phyloP scores from a whole-genome alignment of 2,329 filamentous ascomycete species.

The Neofusicoccum parvum region DNA sequence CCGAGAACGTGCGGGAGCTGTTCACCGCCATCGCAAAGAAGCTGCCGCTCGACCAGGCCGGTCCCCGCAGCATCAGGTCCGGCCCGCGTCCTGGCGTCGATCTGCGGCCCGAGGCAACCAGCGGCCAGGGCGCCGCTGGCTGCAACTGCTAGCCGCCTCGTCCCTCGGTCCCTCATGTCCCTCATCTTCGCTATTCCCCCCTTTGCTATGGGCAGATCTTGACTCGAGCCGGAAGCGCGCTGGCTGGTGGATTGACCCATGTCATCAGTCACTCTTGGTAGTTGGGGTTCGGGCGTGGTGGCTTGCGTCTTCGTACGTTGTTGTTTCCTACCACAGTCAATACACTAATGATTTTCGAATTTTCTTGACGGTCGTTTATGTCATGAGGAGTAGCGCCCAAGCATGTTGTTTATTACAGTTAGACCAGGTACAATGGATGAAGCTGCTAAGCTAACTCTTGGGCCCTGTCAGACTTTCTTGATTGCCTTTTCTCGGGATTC shows the following conservation, averaged over 20 bases:
- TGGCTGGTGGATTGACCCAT: not conserved
- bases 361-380: conserved; percentile 21
- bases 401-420: conserved; percentile 18
- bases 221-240: conserved; percentile 7
- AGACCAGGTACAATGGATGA: conserved; percentile 20
- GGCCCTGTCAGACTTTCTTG: conserved; percentile 1
- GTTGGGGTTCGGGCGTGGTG: conserved; percentile 22
- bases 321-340: conserved; percentile 22
- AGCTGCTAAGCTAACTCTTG: conserved; percentile 13
- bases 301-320: conserved; percentile 20
- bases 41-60: conserved; percentile 91
- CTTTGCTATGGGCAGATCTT: conserved; percentile 17
- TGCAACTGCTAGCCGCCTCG: conserved; percentile 62
- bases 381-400: conserved; percentile 16
- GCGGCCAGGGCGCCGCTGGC: conserved; percentile 59
- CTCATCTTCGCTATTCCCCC: conserved; percentile 21
- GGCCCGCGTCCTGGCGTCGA: conserved; percentile 67
- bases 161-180: not conserved
- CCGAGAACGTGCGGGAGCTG: conserved; percentile 91
- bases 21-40: conserved; percentile 99
- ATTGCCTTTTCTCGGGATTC: not conserved
- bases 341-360: conserved; percentile 23
- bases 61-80: conserved; percentile 78
- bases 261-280: conserved; percentile 19
- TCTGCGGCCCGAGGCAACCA: conserved; percentile 63